These are phyloP conservation scores for Parafenestella ontariensis DNA, from an alignment of 2,329 filamentous ascomycete genomes.

Conservation along the genomic window DNA sequence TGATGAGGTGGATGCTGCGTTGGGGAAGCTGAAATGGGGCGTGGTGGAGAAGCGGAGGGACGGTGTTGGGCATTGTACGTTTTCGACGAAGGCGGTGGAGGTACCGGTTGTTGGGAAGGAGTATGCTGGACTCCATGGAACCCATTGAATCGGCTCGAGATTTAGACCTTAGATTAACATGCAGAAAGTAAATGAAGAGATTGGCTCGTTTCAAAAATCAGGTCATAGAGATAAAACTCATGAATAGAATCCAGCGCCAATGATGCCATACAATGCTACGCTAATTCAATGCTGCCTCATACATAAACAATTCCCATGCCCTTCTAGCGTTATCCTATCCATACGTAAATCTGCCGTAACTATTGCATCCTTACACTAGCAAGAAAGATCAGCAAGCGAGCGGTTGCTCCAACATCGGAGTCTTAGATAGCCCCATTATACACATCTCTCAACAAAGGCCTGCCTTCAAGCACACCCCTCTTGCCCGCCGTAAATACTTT, in stretches of 20 bases:
- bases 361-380: neutral
- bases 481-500: constrained; percentile 65
- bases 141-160: too few relatives aligned
- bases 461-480: constrained; percentile 67
- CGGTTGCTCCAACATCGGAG: neutral
- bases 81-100: constrained; percentile 13
- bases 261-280: neutral
- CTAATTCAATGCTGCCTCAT: neutral
- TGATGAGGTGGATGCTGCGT: neutral
- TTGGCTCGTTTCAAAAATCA: too few relatives aligned
- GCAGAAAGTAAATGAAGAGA: too few relatives aligned
- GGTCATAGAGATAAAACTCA: too few relatives aligned
- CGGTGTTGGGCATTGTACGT: constrained; percentile 26
- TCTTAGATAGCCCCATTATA: constrained; percentile 63
- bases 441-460: constrained; percentile 76
- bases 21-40: constrained; percentile 23
- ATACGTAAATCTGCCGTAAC: neutral
- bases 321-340: neutral
- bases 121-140: constrained; percentile 7
- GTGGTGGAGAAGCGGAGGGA: constrained; percentile 15
- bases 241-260: too few relatives aligned
- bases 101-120: constrained; percentile 6
- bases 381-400: neutral
- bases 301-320: neutral
- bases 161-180: too few relatives aligned